Conservation (phyloP, 176 grass and related monocot species). For the Bromus sterilis region DNA sequence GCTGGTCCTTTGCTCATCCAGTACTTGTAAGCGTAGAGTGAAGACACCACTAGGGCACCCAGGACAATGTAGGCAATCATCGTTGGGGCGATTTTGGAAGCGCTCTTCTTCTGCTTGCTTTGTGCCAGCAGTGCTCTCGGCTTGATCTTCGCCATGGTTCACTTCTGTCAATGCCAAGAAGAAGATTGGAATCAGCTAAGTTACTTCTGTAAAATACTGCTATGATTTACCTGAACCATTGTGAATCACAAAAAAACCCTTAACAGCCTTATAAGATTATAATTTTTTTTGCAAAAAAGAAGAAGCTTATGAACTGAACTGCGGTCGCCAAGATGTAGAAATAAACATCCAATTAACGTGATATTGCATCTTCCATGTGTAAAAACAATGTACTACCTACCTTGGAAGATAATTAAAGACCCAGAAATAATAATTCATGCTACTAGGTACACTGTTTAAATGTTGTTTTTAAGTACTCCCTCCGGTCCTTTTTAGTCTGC, state of each 20-base stretch:
- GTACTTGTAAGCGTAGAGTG: constrained; percentile 53
- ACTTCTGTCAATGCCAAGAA: constrained; percentile 9
- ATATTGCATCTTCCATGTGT: background rate
- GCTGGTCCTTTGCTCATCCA: constrained; percentile 16
- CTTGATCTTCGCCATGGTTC: constrained; percentile 61
- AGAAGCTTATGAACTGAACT: too few relatives aligned
- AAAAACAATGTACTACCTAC: background rate
- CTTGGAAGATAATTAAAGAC: background rate
- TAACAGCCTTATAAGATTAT: background rate
- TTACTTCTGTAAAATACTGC: background rate
- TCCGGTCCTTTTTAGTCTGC: too few relatives aligned
- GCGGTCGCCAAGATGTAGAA: background rate
- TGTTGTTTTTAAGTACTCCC: too few relatives aligned
- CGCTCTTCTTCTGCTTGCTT: constrained; percentile 70
- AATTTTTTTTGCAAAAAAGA: too few relatives aligned
- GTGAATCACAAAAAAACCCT: background rate
- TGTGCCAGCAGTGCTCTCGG: constrained; percentile 62
- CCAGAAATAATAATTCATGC: background rate
- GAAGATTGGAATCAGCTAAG: background rate
- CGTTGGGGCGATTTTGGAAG: constrained; percentile 32
- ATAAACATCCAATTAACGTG: background rate
- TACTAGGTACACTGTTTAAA: background rate
- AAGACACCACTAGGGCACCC: constrained; percentile 17
- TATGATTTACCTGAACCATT: background rate
- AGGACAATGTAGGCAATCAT: constrained; percentile 50